phyloP scores from a whole-genome alignment of 495 filamentous ascomycete species.

The Aspergillus bertholletiae region DNA sequence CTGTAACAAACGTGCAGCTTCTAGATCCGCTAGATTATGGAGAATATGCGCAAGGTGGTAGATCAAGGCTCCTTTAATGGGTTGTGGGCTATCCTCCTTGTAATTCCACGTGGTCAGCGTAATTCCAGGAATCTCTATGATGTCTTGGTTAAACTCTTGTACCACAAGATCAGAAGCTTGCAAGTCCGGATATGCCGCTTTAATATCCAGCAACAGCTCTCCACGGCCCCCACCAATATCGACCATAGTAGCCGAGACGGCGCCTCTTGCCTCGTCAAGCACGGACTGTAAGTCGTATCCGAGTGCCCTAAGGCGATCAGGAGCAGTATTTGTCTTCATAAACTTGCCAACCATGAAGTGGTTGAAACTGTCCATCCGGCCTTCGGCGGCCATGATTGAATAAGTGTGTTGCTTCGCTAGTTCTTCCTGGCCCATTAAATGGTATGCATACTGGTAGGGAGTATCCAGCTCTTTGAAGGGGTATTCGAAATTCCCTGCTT shows the following conservation, averaged over 20 bases:
- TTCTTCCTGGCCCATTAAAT: constrained; percentile 26
- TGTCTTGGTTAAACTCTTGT: constrained; percentile 40
- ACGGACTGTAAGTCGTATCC: constrained; percentile 28
- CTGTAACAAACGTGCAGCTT: constrained; percentile 34
- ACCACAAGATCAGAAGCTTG: constrained; percentile 39
- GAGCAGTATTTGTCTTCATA: constrained; percentile 26
- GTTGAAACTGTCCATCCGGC: constrained; percentile 41
- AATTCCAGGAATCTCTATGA: constrained; percentile 24
- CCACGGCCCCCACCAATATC: constrained; percentile 56
- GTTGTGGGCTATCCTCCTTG: constrained; percentile 27
- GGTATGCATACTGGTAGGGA: constrained; percentile 34
- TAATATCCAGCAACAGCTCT: constrained; percentile 46
- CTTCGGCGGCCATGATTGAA: constrained; percentile 33
- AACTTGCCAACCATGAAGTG: constrained; percentile 41
- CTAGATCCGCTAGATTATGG: constrained; percentile 41
- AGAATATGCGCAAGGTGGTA: constrained; percentile 44
- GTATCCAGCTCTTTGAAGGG: constrained; percentile 32
- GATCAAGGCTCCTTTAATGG: constrained; percentile 33
- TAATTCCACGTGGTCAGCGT: constrained; percentile 35
- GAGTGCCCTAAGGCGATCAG: constrained; percentile 21
- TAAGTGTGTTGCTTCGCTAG: constrained; percentile 33
- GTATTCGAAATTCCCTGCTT: constrained; percentile 30
- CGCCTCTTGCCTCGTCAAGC: constrained; percentile 3
- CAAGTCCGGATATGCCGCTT: constrained; percentile 35
- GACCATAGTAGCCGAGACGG: constrained; percentile 34